A percentile compares a stretch with the other conserved stretches of the same genome.
These are phyloP conservation scores for Durotheca rogersii DNA, from an alignment of 495 filamentous ascomycete genomes.

Conservation along the genomic window DNA sequence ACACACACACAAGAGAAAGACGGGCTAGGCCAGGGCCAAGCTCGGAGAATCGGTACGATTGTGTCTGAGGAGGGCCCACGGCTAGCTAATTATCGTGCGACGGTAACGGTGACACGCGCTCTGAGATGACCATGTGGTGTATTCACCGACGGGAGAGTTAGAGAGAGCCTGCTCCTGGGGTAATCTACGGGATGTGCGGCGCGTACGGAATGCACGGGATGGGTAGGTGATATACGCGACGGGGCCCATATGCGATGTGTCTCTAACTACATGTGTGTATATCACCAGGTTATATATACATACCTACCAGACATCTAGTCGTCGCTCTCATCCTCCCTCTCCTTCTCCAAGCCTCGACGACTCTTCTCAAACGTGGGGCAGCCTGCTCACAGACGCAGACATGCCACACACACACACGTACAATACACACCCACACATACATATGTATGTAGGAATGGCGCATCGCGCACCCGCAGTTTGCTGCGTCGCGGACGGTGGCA, in stretches of 20 bases:
- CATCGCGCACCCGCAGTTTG: constrained; percentile 30
- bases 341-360: constrained; percentile 4
- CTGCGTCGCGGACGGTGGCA: constrained; percentile 28
- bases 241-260: too few relatives aligned
- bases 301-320: neutral
- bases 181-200: too few relatives aligned
- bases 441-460: constrained; percentile 8
- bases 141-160: constrained; percentile 18
- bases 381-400: neutral
- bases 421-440: neutral
- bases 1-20: too few relatives aligned
- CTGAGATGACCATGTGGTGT: constrained; percentile 25
- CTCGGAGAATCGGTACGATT: constrained; percentile 18
- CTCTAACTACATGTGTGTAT: too few relatives aligned
- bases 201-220: too few relatives aligned
- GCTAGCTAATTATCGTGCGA: constrained; percentile 21
- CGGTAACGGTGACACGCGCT: constrained; percentile 5
- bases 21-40: constrained; percentile 20
- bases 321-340: neutral
- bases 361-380: constrained; percentile 4
- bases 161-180: too few relatives aligned
- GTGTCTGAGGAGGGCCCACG: constrained; percentile 9
- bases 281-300: neutral
- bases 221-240: too few relatives aligned
- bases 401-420: neutral